Evolutionary conservation across 192 early-diverging fungal genomes (phyloP), one percentile per base, ranked within the genome.

Genomic region (Pecoramyces ruminantium): DNA sequence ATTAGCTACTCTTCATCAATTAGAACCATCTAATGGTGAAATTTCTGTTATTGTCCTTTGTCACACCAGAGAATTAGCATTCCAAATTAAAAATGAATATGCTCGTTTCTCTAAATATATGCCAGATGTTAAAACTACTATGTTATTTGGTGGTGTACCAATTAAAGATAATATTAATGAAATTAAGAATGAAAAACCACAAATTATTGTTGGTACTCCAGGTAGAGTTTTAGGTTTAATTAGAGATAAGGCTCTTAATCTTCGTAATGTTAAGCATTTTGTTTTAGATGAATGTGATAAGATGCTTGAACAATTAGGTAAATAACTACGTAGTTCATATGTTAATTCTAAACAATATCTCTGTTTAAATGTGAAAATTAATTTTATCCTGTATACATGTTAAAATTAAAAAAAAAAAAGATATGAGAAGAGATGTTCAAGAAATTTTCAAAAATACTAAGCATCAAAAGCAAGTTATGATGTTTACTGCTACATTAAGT

Each of bases 271-370:
- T 83, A 98, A 94, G 93, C 94, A 96, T 92, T 99, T 99, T 91
- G 95, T 99, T 29, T 88, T 99, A 77, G 97, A 99, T 84, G 97
- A 99, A 88, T 99, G 97, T 86, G 97, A 99, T 88, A 97, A 97
- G 89, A 94, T 99, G 87, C 86, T 99, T 30, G 96, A 97, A 34
- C 87, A 92, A 77, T 86, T 97, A 79, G 95, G 95, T 96, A 92
- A 88, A 92, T 90, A 27, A 79, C 42, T 79, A 12, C 78, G 17
- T 81, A 83, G 82, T 83, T 82, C 77, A 86, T 90, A 87, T 88
- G 88, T 8, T 30, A 15, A 29, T 4, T 21, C 12, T 25, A 14
- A 38, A 14, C 3, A 2, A 2, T 30, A 2, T n/a, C n/a, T n/a
- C n/a, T 4, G 5, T 78, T 4, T 78, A 38, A 21, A 16, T 21